Evolutionary conservation across 306 rosid genomes (phyloP), one percentile per base, ranked within the genome.

Genomic region (Hippophae gyantsensis): DNA sequence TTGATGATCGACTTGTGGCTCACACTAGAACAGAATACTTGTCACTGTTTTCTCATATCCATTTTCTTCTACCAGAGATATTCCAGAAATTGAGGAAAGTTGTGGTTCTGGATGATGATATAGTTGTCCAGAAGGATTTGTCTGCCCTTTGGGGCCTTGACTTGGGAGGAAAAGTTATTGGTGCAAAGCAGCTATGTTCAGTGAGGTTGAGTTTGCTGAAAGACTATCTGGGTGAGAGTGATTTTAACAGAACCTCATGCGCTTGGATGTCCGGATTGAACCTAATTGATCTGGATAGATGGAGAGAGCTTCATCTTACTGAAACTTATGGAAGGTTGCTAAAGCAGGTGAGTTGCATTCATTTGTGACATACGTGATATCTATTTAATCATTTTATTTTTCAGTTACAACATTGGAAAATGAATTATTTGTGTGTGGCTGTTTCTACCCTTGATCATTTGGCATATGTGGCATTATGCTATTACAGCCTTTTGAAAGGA

Each of bases 191-290:
- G 67, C 68, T 64, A 61, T 92, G 98, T 74, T 74, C 86, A 0
- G 80, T 92, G 69, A 92, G 72, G 80, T 75, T 87, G 61, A 84
- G 82, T 67, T 76, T 80, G 51, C 71, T 92, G 64, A 87, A 69
- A 77, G 76, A 84, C 52, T 76, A 72, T 76, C 66, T 84, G 72
- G 89, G 94, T 10, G 71, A 70, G 71, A 83, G 62, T 64, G 72
- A 73, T 62, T 79, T 69, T 45, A 13, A 57, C 62, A 72, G 69
- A 54, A 65, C 69, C 60, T 77, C 89, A 26, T 92, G 98, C 63
- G 81, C 76, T 52, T 92, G 98, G 98, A 85, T 92, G 93, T 85
- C 98, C 26, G 96, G 96, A 48, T 76, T 92, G 87, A 92, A 92
- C 73, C 63, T 92, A 71, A 75, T 92, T 75, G 84, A 92, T 73